phyloP scores from a whole-genome alignment of 805 yeast species.

The Sugiyamaella lignohabitans region DNA sequence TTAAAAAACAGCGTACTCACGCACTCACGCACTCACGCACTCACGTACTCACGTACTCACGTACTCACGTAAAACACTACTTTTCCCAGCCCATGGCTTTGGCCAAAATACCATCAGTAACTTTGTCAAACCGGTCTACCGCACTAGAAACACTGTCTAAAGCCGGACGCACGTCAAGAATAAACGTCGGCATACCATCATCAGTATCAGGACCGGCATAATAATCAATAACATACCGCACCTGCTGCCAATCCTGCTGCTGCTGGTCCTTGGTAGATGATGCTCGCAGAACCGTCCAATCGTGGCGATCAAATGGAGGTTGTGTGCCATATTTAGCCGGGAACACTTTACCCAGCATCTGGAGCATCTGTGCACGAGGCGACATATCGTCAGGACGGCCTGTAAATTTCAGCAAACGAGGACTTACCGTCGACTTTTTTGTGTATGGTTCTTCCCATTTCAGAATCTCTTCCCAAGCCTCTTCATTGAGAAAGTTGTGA shows the following conservation, averaged over 20 bases:
- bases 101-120: conserved; percentile 61
- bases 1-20: too few species aligned
- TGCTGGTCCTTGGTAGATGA: conserved; percentile 28
- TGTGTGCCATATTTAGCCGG: conserved; percentile 67
- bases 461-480: conserved; percentile 92
- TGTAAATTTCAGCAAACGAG: conserved; percentile 77
- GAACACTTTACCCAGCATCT: conserved; percentile 57
- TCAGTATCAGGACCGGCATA: conserved; percentile 92
- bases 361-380: conserved; percentile 75
- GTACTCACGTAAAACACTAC: too few species aligned
- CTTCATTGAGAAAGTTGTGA: conserved; percentile 93
- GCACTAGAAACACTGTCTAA: conserved; percentile 61
- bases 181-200: conserved; percentile 84
- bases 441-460: conserved; percentile 84
- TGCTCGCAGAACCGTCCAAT: conserved; percentile 89
- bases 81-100: conserved; percentile 56
- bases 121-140: conserved; percentile 60
- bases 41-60: too few species aligned
- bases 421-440: conserved; percentile 46
- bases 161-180: conserved; percentile 93
- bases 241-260: conserved; percentile 50
- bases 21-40: too few species aligned
- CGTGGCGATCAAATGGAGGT: conserved; percentile 97
- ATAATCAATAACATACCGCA: conserved; percentile 91
- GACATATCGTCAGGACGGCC: conserved; percentile 86